Conservation (phyloP, 352 stramenopile genomes). For the Phytophthora boehmeriae region DNA sequence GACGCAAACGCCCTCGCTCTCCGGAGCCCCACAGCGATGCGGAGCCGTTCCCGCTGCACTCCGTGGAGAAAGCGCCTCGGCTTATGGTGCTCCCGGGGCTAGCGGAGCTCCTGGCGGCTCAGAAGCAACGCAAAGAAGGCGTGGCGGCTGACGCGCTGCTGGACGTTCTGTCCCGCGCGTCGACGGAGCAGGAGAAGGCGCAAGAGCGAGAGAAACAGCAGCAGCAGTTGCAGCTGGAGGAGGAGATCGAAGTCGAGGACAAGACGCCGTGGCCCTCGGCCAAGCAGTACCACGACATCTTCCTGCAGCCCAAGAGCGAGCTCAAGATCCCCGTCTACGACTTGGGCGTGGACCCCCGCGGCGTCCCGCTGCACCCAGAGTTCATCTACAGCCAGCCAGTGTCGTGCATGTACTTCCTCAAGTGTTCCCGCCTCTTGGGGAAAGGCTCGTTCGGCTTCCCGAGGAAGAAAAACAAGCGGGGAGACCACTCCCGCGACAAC, state of each 20-base stretch:
- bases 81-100: slow-evolving; percentile 45
- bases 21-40: slow-evolving; percentile 13
- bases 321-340: slow-evolving; percentile 70
- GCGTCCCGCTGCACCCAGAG: slow-evolving; percentile 71
- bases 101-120: slow-evolving; percentile 44
- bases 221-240: slow-evolving; percentile 18
- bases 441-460: slow-evolving; percentile 78
- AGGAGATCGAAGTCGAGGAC: slow-evolving; percentile 57
- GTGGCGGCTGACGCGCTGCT: slow-evolving; percentile 14
- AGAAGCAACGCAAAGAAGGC: slow-evolving; percentile 33
- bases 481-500: slow-evolving; percentile 12
- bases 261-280: slow-evolving; percentile 82
- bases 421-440: slow-evolving; percentile 58
- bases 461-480: slow-evolving; percentile 53
- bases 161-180: slow-evolving; percentile 28
- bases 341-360: slow-evolving; percentile 70
- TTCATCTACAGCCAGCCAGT: slow-evolving; percentile 79
- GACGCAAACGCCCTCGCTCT: slow-evolving; percentile 52
- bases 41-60: slow-evolving; percentile 11
- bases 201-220: background rate
- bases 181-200: slow-evolving; percentile 19
- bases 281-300: slow-evolving; percentile 65
- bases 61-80: slow-evolving; percentile 27
- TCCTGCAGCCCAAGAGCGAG: slow-evolving; percentile 38
- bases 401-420: slow-evolving; percentile 83